These are phyloP conservation scores for Salvia rosmarinus DNA, from an alignment of 257 asterid species.

Conservation along the genomic window DNA sequence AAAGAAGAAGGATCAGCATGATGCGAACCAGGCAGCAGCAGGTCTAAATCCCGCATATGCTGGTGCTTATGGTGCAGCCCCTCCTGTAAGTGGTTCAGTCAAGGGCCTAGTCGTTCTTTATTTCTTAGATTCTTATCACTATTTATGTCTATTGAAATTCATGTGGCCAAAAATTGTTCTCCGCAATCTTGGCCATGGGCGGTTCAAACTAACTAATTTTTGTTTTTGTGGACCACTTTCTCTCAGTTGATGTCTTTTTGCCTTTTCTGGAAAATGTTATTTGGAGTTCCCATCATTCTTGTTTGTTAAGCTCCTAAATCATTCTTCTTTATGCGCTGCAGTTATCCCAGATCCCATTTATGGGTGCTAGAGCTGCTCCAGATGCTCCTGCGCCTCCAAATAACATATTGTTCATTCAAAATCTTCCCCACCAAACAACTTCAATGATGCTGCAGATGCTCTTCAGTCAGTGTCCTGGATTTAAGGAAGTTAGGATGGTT, in stretches of 20 bases:
- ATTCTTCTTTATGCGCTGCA: conserved; percentile 44
- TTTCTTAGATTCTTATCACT: conserved; percentile 18
- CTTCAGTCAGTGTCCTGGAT: conserved; percentile 82
- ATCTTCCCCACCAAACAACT: conserved; percentile 89
- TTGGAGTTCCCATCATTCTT: neutral
- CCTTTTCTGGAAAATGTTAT: neutral
- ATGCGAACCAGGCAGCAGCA: conserved; percentile 69
- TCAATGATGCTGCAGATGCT: conserved; percentile 98
- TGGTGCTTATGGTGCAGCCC: conserved; percentile 81
- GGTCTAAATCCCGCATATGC: conserved; percentile 67
- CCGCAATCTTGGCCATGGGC: neutral
- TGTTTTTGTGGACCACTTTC: neutral
- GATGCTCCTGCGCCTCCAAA: conserved; percentile 98
- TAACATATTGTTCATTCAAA: conserved; percentile 81
- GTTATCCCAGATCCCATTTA: conserved; percentile 82
- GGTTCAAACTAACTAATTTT: neutral
- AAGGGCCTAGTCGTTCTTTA: conserved; percentile 8
- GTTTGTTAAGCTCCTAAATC: neutral
- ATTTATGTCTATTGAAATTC: conserved; percentile 1
- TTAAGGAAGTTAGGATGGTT: conserved; percentile 93
- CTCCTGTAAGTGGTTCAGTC: conserved; percentile 72
- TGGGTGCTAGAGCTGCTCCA: conserved; percentile 69
- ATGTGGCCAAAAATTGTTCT: neutral
- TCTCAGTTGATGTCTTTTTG: neutral
- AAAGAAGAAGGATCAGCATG: conserved; percentile 90